Base-by-base conservation (phyloP, 192 early-diverging fungal genomes). In the Gaertneriomyces sp. region DNA sequence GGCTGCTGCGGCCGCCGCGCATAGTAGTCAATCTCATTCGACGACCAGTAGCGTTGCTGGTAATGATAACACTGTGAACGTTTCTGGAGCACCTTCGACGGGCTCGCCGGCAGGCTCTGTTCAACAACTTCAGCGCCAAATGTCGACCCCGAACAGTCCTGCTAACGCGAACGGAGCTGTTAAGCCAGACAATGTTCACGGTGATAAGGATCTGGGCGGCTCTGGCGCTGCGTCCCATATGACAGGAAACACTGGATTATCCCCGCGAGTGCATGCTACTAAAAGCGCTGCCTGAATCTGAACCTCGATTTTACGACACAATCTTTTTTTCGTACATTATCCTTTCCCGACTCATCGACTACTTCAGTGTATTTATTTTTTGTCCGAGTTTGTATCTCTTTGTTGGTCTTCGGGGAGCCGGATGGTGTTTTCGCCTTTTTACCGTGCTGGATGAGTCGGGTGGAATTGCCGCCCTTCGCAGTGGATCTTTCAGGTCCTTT, bases 241-340 rank as follows among this genome's bases (percentile, higher is more conserved):
- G 3, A 19, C 53, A 5, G 53, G 53, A n/a, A 38, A 42, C 41
- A 11, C 64, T 54, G 61, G 16, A 16, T 3, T 42, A 40, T 66
- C 64, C 10, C 64, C 64, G 12, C 64, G 57, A 7, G 14, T 66
- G 12, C 39, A 52, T 12, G 41, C 64, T 4, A 66, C 54, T 5
- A 56, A 66, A 57, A 57, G n/a, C 10, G 54, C 64, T 6, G 54
- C 64, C 14, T 64, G 42, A 63, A 33, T 33, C 25, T 33, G 25
- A 33, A 33, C 25, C 25, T 33, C 25, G 25, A 33, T 33, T 33
- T 33, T 33, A 33, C 25, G 25, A 33, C 25, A 33, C 25, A 33
- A 33, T 33, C 2, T 33, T 33, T 33, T 33, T 33, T 33, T 33
- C 25, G 25, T 33, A 33, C 25, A 33, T 33, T 33, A 33, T 33